Conservation (phyloP, 768 basidiomycete genomes). For the Termitomyces sp. region DNA sequence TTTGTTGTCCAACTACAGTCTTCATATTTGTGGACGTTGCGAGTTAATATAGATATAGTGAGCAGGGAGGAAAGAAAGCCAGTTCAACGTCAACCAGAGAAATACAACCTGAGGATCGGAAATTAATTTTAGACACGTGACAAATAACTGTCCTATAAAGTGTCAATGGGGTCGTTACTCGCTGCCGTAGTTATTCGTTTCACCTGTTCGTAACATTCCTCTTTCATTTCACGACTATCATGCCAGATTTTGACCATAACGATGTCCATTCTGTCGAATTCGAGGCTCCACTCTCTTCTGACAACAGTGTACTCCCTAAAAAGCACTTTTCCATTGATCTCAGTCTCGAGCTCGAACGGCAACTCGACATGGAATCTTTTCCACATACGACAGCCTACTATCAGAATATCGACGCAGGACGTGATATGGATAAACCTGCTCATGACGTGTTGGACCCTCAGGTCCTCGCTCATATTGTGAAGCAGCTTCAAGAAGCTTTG, state of each 20-base stretch:
- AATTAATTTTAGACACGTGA: not conserved
- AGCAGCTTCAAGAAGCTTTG: slow-evolving; percentile 63
- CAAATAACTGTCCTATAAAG: not conserved
- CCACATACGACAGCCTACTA: slow-evolving; percentile 39
- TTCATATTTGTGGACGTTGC: not conserved
- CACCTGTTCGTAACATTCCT: not conserved
- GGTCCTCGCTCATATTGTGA: slow-evolving; percentile 72
- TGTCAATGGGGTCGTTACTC: not conserved
- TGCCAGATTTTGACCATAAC: slow-evolving; percentile 24
- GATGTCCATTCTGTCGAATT: slow-evolving; percentile 32
- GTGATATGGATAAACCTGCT: slow-evolving; percentile 8
- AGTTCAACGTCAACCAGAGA: too few species aligned
- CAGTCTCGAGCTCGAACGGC: slow-evolving; percentile 72
- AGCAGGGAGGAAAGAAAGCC: not conserved
- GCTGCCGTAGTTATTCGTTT: not conserved
- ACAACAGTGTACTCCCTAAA: slow-evolving; percentile 16
- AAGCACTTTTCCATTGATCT: slow-evolving; percentile 68
- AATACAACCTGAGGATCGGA: too few species aligned
- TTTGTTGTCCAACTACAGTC: not conserved
- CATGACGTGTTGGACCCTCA: slow-evolving; percentile 63
- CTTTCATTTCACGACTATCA: slow-evolving; percentile 15
- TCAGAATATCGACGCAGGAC: slow-evolving; percentile 13
- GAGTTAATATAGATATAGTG: not conserved
- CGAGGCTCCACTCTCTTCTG: slow-evolving; percentile 30
- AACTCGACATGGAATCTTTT: slow-evolving; percentile 61